Base-by-base conservation (phyloP, 768 basidiomycete species). In the Serendipita sp. region DNA sequence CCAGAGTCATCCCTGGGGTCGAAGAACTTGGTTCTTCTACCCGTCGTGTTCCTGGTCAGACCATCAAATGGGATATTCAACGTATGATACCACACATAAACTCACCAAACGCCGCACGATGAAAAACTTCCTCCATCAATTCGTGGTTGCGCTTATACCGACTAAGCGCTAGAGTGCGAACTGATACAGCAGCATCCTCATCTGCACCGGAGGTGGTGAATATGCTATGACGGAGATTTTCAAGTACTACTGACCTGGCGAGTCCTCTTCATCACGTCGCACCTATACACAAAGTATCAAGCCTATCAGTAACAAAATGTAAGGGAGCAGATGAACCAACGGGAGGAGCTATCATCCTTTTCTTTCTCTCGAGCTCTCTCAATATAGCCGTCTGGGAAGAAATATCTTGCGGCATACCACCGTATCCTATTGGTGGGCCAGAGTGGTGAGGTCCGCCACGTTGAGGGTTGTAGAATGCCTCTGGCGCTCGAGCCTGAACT, bases 61-160 rank as follows among this genome's bases (percentile, higher is more conserved):
- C 13, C 11, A 18, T 45, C 44, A 45, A 18, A 45, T 13, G 44
- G 44, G 23, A 23, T 23, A 23, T 23, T 23, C 23, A 23, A 45
- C 44, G 11, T 45, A 45, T 45, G 11, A 18, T 45, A 45, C 44
- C 11, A 45, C 13, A 45, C 18, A 18, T 23, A 18, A 13, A 45
- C 52, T 27, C 16, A 74, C 88, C 82, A 68, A 82, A 86, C 0
- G 85, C 86, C 27, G 88, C 88, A 67, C 81, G 79, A 67, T 77
- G 78, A 72, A 91, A 90, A 1, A 91, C 85, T 46, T 86, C 86
- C 69, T 85, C 85, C 88, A 91, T 91, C 66, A 86, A 76, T 48
- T 89, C 88, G 69, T 91, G 87, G 69, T 91, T 91, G 3, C 88
- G 82, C 67, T 79, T 81, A 70, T 89, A 91, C 40, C 88, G 78